A percentile compares a stretch with the other conserved stretches of the same genome.
Evolutionary conservation across 257 asterid species (phyloP).

Genomic region (Solanum tacnaense): DNA sequence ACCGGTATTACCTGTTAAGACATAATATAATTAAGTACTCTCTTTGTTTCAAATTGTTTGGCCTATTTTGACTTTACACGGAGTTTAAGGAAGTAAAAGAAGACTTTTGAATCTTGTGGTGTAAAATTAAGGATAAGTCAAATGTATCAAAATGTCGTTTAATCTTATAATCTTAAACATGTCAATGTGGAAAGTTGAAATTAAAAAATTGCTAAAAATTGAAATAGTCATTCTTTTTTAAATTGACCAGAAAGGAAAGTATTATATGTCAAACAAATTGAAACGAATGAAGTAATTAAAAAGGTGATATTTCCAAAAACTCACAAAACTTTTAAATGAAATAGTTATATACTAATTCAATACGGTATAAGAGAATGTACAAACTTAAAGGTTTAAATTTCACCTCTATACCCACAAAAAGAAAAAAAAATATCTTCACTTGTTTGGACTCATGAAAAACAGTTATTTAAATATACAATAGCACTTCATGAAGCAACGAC

Average conservation of each 20-base stretch:
- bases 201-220: too few species aligned
- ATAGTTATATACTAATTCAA: background rate
- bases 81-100: background rate
- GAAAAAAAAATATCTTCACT: background rate
- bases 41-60: background rate
- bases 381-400: background rate
- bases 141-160: background rate
- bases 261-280: too few species aligned
- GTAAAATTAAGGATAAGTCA: background rate
- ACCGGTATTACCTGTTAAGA: slow-evolving; percentile 24
- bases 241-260: too few species aligned
- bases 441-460: background rate
- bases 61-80: too few species aligned
- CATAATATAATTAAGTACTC: background rate
- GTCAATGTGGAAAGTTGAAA: background rate
- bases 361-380: background rate
- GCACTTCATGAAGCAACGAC: background rate
- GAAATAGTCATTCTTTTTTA: background rate
- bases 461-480: background rate
- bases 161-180: too few species aligned
- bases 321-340: background rate
- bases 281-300: background rate
- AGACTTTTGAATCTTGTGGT: too few species aligned
- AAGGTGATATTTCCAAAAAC: background rate
- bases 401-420: too few species aligned